phyloP scores from a whole-genome alignment of 441 rosid species.

The Pelargonium cotyledonis region DNA sequence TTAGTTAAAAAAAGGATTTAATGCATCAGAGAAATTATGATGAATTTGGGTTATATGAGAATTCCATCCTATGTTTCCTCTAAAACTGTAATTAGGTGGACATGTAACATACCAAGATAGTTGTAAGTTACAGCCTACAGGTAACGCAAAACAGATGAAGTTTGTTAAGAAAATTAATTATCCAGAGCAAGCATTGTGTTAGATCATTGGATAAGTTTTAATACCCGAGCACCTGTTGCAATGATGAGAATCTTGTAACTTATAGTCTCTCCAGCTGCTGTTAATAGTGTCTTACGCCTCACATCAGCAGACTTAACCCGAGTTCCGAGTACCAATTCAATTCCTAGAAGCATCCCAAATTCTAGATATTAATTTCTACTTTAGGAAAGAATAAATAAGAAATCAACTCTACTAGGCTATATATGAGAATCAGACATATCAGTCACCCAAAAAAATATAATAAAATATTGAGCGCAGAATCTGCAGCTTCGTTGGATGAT shows the following conservation, averaged over 20 bases:
- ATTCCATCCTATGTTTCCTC: too few relatives aligned
- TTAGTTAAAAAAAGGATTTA: too few relatives aligned
- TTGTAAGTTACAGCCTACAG: too few relatives aligned
- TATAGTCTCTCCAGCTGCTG: conserved; percentile 89
- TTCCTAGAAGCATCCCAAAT: conserved; percentile 41
- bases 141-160: too few relatives aligned
- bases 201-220: conserved; percentile 30
- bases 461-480: too few relatives aligned
- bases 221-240: conserved; percentile 99
- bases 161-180: neutral
- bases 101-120: too few relatives aligned
- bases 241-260: conserved; percentile 81
- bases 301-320: conserved; percentile 85
- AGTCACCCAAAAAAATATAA: too few relatives aligned
- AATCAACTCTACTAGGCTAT: neutral
- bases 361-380: conserved; percentile 11
- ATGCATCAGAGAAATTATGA: too few relatives aligned
- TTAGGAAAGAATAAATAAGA: neutral
- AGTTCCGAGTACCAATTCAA: conserved; percentile 88
- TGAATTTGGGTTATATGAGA: too few relatives aligned
- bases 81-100: too few relatives aligned
- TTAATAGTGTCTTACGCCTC: conserved; percentile 76
- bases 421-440: neutral
- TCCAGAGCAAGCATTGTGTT: conserved; percentile 5
- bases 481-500: too few relatives aligned